Conservation (phyloP, 352 stramenopile genomes). For the Globisporangium cederbergense region DNA sequence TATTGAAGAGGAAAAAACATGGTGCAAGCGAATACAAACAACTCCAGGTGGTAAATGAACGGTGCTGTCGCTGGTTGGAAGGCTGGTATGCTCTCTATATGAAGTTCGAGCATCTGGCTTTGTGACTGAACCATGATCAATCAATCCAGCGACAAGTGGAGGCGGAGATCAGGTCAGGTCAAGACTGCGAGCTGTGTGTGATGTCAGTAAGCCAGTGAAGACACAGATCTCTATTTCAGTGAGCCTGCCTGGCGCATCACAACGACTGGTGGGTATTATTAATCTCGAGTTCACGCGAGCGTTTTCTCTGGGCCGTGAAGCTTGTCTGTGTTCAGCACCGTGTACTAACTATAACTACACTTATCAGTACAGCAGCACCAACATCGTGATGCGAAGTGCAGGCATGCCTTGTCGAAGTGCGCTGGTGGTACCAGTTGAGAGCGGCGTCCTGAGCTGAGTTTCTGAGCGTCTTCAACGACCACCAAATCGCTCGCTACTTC, state of each 20-base stretch:
- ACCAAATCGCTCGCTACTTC: no score
- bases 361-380: not conserved
- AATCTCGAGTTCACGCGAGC: not conserved
- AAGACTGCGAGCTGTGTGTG: not conserved
- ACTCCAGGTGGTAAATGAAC: not conserved
- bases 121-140: no score
- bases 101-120: not conserved
- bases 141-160: no score
- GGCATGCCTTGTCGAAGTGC: not conserved
- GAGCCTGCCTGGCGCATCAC: not conserved
- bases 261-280: constrained; percentile 6
- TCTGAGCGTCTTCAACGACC: no score
- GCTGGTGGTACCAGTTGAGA: not conserved
- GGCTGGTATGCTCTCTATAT: not conserved
- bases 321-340: not conserved
- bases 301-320: not conserved
- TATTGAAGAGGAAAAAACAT: constrained; percentile 1
- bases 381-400: not conserved
- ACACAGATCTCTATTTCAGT: constrained; percentile 4
- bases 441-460: not conserved
- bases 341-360: constrained; percentile 3
- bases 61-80: not conserved
- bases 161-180: not conserved
- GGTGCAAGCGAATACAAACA: not conserved
- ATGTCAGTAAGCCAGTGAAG: not conserved